These are phyloP conservation scores for Alnus glutinosa DNA, from an alignment of 306 rosid genomes.

Conservation along the genomic window DNA sequence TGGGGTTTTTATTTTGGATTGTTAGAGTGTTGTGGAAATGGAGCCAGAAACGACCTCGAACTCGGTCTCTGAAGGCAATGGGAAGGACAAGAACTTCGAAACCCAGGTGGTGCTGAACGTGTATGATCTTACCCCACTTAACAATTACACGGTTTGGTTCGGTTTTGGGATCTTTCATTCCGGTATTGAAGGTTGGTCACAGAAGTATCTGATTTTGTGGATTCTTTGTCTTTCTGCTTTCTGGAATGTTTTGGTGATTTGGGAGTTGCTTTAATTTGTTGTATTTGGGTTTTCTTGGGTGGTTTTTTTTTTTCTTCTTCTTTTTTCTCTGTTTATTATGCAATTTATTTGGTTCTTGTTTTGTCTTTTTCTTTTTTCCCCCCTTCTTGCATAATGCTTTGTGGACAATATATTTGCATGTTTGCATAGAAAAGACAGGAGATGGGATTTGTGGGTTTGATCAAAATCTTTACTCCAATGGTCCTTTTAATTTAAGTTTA, in stretches of 20 bases:
- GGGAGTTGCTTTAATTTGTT: constrained; percentile 13
- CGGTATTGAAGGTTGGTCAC: constrained; percentile 76
- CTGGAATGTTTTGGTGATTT: constrained; percentile 22
- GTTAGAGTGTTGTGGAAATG: constrained; percentile 42
- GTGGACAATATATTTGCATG: background rate
- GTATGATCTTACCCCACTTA: constrained; percentile 91
- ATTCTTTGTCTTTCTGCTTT: background rate
- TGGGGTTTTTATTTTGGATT: constrained; percentile 13
- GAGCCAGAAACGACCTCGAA: constrained; percentile 53
- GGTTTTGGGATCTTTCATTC: constrained; percentile 95
- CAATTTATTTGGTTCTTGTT: background rate
- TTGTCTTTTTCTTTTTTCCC: background rate
- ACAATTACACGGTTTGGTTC: constrained; percentile 75
- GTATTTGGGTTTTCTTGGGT: background rate
- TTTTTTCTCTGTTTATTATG: background rate
- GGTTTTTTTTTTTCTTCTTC: background rate
- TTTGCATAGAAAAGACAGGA: too few relatives aligned
- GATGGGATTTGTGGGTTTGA: background rate
- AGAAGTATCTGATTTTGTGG: background rate
- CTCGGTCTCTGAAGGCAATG: constrained; percentile 35
- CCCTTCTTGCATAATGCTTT: background rate
- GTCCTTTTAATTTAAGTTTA: background rate
- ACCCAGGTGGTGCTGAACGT: constrained; percentile 68
- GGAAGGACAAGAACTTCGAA: constrained; percentile 16
- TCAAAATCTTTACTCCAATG: background rate